A percentile compares a stretch with the other conserved stretches of the same genome.
Conservation (phyloP, 768 basidiomycete genomes). For the Boletus insuetus region DNA sequence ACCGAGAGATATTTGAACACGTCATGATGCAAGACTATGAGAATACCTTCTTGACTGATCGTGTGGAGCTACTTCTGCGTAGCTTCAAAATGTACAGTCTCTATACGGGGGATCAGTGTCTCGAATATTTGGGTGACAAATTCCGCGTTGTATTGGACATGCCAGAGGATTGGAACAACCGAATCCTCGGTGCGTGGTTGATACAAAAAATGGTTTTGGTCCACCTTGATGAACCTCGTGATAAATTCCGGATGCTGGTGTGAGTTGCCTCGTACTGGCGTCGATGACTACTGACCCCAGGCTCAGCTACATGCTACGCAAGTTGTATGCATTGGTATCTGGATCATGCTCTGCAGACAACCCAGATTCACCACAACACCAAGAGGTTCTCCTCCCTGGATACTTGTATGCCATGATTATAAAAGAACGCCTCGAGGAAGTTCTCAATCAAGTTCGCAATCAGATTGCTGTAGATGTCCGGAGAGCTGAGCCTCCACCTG, state of each 20-base stretch:
- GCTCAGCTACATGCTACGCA: constrained; percentile 92
- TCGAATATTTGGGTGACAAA: constrained; percentile 95
- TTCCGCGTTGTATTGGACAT: constrained; percentile 88
- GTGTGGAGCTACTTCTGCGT: constrained; percentile 89
- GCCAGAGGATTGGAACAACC: constrained; percentile 93
- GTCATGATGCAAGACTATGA: constrained; percentile 96
- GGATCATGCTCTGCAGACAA: constrained; percentile 91
- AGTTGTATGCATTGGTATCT: constrained; percentile 88
- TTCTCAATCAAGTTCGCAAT: constrained; percentile 65
- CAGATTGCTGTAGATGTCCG: constrained; percentile 74
- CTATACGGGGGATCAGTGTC: constrained; percentile 84
- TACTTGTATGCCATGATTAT: constrained; percentile 94
- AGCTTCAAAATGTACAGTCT: constrained; percentile 94
- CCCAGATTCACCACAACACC: constrained; percentile 98
- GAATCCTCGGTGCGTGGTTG: constrained; percentile 76
- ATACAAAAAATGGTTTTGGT: constrained; percentile 86
- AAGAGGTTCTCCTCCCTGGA: constrained; percentile 95
- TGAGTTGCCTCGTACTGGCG: constrained; percentile 32
- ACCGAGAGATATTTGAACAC: constrained; percentile 95
- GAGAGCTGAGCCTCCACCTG: constrained; percentile 68
- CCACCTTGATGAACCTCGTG: constrained; percentile 80
- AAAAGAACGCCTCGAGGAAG: constrained; percentile 95
- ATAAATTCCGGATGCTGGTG: constrained; percentile 95
- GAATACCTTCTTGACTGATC: constrained; percentile 96
- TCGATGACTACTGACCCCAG: constrained; percentile 5